Evolutionary conservation across 768 basidiomycete species (phyloP), one percentile per base, ranked within the genome.

Genomic region (Naematelia aurantialba): DNA sequence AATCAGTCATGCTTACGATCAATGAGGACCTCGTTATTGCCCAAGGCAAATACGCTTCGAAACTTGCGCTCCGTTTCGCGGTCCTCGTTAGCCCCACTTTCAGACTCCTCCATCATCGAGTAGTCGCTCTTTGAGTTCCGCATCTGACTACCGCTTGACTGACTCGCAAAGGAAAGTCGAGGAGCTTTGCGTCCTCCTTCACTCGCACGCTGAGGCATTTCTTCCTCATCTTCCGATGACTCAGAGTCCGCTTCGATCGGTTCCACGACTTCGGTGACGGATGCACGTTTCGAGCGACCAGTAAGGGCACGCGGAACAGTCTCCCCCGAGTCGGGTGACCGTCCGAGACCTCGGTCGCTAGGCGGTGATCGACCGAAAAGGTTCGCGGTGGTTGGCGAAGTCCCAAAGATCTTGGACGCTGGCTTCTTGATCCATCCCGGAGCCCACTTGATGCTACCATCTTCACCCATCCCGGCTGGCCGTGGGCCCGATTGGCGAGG

Each of bases 21-120:
- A 51, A 97, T 82, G 45, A 97, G 72, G 14, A 78, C 83, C 79
- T 98, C 94, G 74, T 85, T 89, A 62, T 91, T 89, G 58, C 89
- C 86, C 62, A 94, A 86, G 0, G 91, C 90, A 78, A 98, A 98
- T 1, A 84, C 82, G 34, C 78, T 73, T 49, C 86, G 83, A 72
- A 94, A 96, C 76, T 91, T 91, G 58, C 48, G 45, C 4, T 63
- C 61, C 8, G 59, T 67, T 50, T 91, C 89, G 13, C 86, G 78
- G 26, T 76, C 76, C 22, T 73, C 73, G 25, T 67, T 49, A 3
- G 62, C 46, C 1, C 60, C 68, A 26, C 81, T 80, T 63, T 85
- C 84, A 0, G 85, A 85, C 21, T 85, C 83, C 68, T 96, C 90
- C 44, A 93, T 80, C 45, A 94, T 81, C 65, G 91, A 92, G 76